Percentiles rank a stretch among this genome's conserved stretches.
These are phyloP conservation scores for Calocera viscosa DNA, from an alignment of 768 basidiomycete species.

Conservation along the genomic window DNA sequence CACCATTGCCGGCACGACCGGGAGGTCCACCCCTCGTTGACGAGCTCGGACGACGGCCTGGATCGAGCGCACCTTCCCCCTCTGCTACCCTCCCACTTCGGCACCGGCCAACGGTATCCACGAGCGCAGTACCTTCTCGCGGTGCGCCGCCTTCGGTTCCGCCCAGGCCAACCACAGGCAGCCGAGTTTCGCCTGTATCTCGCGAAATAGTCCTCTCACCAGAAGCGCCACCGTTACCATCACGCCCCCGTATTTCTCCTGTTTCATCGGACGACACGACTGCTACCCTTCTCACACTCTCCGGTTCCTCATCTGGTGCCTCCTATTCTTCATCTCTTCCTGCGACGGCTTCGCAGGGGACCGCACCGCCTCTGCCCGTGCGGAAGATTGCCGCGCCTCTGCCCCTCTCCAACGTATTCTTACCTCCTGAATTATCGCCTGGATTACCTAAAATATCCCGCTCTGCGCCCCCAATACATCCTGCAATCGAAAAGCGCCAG, in stretches of 20 bases:
- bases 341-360: constrained; percentile 7
- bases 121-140: neutral
- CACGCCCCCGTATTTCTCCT: neutral
- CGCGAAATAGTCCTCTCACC: neutral
- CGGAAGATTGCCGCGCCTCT: constrained; percentile 15
- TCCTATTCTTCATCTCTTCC: neutral
- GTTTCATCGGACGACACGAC: neutral
- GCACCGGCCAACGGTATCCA: neutral
- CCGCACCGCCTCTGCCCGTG: constrained; percentile 20
- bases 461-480: neutral
- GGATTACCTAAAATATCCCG: neutral
- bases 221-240: neutral
- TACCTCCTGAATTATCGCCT: neutral
- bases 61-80: neutral
- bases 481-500: neutral
- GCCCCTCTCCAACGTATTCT: neutral
- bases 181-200: neutral
- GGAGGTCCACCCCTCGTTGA: neutral
- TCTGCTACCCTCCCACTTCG: neutral
- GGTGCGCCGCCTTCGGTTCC: neutral
- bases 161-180: neutral
- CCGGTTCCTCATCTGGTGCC: neutral
- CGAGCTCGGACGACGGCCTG: neutral
- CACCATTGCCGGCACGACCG: neutral
- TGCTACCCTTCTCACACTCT: neutral